Conservation (phyloP, 2,329 filamentous ascomycete species). For the Aphanoascus verrucosus region DNA sequence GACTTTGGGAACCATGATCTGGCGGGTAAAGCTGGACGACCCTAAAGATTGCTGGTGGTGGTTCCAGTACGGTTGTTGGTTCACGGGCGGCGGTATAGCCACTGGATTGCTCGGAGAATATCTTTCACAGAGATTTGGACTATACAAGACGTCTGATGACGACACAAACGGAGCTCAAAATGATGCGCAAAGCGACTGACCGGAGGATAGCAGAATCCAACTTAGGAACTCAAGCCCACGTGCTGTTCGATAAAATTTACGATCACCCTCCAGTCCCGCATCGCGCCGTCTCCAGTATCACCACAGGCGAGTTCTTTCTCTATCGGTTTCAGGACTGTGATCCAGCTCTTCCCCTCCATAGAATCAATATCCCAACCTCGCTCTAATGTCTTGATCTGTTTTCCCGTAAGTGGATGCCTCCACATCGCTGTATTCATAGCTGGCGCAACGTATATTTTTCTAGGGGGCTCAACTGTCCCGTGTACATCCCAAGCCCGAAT, state of each 20-base stretch:
- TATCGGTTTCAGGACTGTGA: conserved; percentile 20
- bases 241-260: conserved; percentile 49
- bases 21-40: conserved; percentile 46
- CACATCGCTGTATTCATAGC: conserved; percentile 86
- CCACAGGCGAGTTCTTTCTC: conserved; percentile 57
- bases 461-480: conserved; percentile 20
- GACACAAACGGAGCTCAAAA: not conserved
- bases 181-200: not conserved
- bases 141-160: not conserved
- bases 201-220: not conserved
- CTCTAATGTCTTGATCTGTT: conserved; percentile 56
- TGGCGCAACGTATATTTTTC: conserved; percentile 58
- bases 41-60: conserved; percentile 54
- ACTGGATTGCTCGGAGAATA: conserved; percentile 49
- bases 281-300: conserved; percentile 66
- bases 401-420: conserved; percentile 64
- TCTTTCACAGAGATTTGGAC: conserved; percentile 19
- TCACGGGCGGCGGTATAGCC: conserved; percentile 50
- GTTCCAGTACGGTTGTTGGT: conserved; percentile 52
- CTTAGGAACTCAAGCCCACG: conserved; percentile 1
- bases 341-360: conserved; percentile 31
- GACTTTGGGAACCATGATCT: conserved; percentile 49
- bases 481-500: conserved; percentile 80
- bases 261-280: conserved; percentile 66
- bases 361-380: conserved; percentile 53